phyloP scores from a whole-genome alignment of 2,329 filamentous ascomycete species.

The Tetracladium maxilliforme region DNA sequence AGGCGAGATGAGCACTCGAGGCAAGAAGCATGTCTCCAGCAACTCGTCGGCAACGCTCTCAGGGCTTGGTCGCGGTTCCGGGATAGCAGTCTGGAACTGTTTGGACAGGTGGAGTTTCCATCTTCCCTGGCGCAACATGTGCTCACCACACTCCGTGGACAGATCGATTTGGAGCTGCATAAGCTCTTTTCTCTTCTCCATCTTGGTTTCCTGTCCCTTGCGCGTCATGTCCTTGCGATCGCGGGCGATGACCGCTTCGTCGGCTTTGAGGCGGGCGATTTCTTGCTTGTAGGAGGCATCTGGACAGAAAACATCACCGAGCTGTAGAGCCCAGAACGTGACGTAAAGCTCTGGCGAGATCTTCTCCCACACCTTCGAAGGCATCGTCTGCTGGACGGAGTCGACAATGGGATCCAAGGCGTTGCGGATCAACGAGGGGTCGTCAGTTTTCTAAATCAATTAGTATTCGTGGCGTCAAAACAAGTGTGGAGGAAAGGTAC shows the following conservation, averaged over 20 bases:
- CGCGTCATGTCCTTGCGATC: conserved; percentile 62
- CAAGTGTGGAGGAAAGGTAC: too few species aligned
- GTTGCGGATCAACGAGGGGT: too few species aligned
- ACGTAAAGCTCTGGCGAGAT: conserved; percentile 74
- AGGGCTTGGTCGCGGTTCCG: too few species aligned
- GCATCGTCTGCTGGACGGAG: conserved; percentile 45
- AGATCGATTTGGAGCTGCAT: conserved; percentile 57
- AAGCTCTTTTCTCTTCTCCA: too few species aligned
- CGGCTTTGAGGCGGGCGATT: conserved; percentile 50
- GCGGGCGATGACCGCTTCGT: conserved; percentile 50
- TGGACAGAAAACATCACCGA: conserved; percentile 68
- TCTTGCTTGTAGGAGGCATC: conserved; percentile 67
- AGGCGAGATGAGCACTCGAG: conserved; percentile 69
- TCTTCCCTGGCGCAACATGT: conserved; percentile 50
- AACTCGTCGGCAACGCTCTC: conserved; percentile 63
- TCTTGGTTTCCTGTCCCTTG: conserved; percentile 57
- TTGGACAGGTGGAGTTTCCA: conserved; percentile 56
- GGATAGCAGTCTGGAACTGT: too few species aligned
- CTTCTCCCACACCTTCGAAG: conserved; percentile 48
- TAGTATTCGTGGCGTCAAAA: too few species aligned
- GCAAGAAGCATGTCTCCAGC: conserved; percentile 85
- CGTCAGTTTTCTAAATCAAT: too few species aligned
- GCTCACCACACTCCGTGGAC: conserved; percentile 57
- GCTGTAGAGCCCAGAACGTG: conserved; percentile 81
- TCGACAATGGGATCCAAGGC: conserved; percentile 63